phyloP scores from a whole-genome alignment of 495 filamentous ascomycete species.

The Hypoxylon intermedium region DNA sequence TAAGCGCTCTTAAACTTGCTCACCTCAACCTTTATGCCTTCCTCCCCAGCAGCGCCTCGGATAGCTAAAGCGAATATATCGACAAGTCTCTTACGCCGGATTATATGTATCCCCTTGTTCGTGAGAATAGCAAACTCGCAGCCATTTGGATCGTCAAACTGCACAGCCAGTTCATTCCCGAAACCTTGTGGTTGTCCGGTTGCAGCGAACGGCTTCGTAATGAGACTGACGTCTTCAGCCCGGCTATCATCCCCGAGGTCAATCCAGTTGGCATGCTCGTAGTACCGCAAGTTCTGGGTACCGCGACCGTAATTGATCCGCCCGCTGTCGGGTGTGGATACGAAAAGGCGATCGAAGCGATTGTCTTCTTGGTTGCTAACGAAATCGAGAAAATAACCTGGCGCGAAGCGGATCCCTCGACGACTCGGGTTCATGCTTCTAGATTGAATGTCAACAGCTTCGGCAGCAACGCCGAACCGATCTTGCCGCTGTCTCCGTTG shows the following conservation, averaged over 20 bases:
- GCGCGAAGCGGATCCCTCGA: slow-evolving; percentile 73
- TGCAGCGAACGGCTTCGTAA: slow-evolving; percentile 73
- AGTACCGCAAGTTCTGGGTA: slow-evolving; percentile 59
- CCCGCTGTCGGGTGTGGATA: slow-evolving; percentile 86
- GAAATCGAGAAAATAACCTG: slow-evolving; percentile 90
- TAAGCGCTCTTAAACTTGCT: slow-evolving; percentile 82
- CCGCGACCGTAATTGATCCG: slow-evolving; percentile 67
- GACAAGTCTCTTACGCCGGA: slow-evolving; percentile 82
- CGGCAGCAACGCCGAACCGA: slow-evolving; percentile 40
- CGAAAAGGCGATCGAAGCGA: slow-evolving; percentile 71
- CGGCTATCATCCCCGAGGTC: slow-evolving; percentile 63
- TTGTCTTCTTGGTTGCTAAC: slow-evolving; percentile 59
- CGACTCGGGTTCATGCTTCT: slow-evolving; percentile 60
- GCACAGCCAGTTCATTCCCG: slow-evolving; percentile 92
- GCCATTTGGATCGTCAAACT: slow-evolving; percentile 78
- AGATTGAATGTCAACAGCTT: slow-evolving; percentile 51
- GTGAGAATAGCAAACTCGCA: slow-evolving; percentile 90
- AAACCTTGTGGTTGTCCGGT: slow-evolving; percentile 77
- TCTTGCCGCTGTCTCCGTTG: slow-evolving; percentile 27
- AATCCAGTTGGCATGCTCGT: slow-evolving; percentile 79
- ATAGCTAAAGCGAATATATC: slow-evolving; percentile 90
- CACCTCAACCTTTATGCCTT: slow-evolving; percentile 79
- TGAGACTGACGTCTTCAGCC: slow-evolving; percentile 77
- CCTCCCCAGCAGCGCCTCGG: slow-evolving; percentile 72
- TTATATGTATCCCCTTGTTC: slow-evolving; percentile 83